Evolutionary conservation across 192 early-diverging fungal genomes (phyloP), one percentile per base, ranked within the genome.

Genomic region (Gamsiella multidivaricata): DNA sequence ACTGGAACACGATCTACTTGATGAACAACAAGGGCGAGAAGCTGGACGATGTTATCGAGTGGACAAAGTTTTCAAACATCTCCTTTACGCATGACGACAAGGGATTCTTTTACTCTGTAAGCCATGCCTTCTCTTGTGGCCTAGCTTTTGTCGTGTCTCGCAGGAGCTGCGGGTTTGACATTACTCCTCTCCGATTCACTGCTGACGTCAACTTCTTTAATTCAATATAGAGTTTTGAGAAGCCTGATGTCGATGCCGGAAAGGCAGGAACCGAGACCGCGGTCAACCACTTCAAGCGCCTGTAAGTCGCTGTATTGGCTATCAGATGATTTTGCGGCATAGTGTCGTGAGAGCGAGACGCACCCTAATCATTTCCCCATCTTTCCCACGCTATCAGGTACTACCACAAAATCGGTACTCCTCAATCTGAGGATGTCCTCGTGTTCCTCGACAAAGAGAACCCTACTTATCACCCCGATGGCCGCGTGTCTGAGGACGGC

Each of bases 51-150:
- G 55, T 67, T 14, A 62, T 85, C 20, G 56, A 70, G 39, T 83
- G 88, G 88, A 83, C 81, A 42, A 92, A 90, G 73, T 92, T 89
- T 66, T 83, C 86, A 4, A 15, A 51, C 18, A 69, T 88, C 34
- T 17, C 58, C 5, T 92, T 88, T 78, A 89, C 90, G 7, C 81
- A 87, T 45, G 91, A 93, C 66, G 91, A 93, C 26, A 83, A 80
- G 59, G 92, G 92, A 0, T 91, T 91, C 65, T 91, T 91, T 64
- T 93, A 93, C 65, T 62, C 53, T 18, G 81, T 82, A 73, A 32
- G 58, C 39, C 14, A 25, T 54, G n/a, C 42, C 25, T 34, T 67
- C 28, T 41, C 29, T 34, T 45, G 22, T 56, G 26, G 0, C 14
- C 58, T 29, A 39, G 37, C 37, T 39, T 5, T 39, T 39, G 37